A percentile compares a stretch with the other conserved stretches of the same genome.
Conservation (phyloP, 192 early-diverging fungal species). For the Coemansia sp. region DNA sequence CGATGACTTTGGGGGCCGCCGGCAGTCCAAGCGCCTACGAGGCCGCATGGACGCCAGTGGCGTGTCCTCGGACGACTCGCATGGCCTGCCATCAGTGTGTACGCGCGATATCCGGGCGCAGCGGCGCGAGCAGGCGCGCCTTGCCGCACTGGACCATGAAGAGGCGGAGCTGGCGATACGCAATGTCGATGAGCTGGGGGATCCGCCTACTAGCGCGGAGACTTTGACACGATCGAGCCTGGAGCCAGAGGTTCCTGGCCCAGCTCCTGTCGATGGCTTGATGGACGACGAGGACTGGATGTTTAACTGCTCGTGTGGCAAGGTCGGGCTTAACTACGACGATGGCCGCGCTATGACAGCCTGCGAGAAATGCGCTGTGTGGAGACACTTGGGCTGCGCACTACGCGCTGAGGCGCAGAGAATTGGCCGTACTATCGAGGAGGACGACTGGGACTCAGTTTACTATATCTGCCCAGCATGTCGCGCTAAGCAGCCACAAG, state of each 20-base stretch:
- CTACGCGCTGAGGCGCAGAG: constrained; percentile 26
- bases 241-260: background rate
- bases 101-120: constrained; percentile 16
- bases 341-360: constrained; percentile 45
- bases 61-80: background rate
- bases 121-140: constrained; percentile 16
- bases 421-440: constrained; percentile 21
- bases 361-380: constrained; percentile 28
- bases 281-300: constrained; percentile 28
- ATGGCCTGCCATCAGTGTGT: background rate
- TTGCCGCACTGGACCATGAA: background rate
- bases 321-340: constrained; percentile 31
- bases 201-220: background rate
- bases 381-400: constrained; percentile 38
- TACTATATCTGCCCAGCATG: constrained; percentile 22
- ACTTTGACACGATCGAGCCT: background rate
- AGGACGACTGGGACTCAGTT: constrained; percentile 38
- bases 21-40: constrained; percentile 17
- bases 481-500: background rate
- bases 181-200: background rate
- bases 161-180: constrained; percentile 1
- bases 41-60: background rate
- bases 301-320: constrained; percentile 38
- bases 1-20: constrained; percentile 1
- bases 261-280: background rate